These are phyloP conservation scores for Arxiozyma slooffiae DNA, from an alignment of 1,139 yeast species.

Conservation along the genomic window DNA sequence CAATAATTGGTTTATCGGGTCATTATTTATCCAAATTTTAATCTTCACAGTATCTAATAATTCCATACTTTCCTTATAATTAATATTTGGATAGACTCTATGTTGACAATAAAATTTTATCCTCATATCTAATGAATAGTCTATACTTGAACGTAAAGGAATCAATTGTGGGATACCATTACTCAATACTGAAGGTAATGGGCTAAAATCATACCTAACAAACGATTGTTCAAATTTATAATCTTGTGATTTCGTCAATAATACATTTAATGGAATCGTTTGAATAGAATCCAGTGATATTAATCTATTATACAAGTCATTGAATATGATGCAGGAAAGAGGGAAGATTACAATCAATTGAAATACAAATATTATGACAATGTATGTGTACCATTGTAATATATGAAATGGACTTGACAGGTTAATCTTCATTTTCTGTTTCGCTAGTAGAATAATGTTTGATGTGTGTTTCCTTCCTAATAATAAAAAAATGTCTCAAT, in stretches of 20 bases:
- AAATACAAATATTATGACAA: conserved; percentile 13
- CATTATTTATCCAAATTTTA: background rate
- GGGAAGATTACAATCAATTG: conserved; percentile 24
- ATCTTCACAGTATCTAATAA: background rate
- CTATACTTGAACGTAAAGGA: conserved; percentile 17
- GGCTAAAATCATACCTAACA: conserved; percentile 11
- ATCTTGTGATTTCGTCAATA: conserved; percentile 5
- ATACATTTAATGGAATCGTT: conserved; percentile 14
- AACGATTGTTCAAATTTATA: conserved; percentile 10
- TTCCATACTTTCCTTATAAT: background rate
- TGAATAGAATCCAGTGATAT: conserved; percentile 25
- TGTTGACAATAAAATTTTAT: conserved; percentile 17
- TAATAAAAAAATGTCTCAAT: background rate
- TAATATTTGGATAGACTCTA: background rate
- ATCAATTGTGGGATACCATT: conserved; percentile 21
- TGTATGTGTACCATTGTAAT: conserved; percentile 25
- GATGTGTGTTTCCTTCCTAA: too few species aligned
- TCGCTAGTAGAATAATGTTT: background rate
- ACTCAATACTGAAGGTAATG: conserved; percentile 13
- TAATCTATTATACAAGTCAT: conserved; percentile 24
- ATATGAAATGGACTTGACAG: conserved; percentile 24
- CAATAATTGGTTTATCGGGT: background rate
- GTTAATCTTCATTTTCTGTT: conserved; percentile 20
- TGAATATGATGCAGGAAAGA: conserved; percentile 22
- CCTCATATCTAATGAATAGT: conserved; percentile 20